A percentile compares a stretch with the other conserved stretches of the same genome.
These are phyloP conservation scores for Beauveria scarabaeidicola DNA, from an alignment of 2,329 filamentous ascomycete genomes.

Conservation along the genomic window DNA sequence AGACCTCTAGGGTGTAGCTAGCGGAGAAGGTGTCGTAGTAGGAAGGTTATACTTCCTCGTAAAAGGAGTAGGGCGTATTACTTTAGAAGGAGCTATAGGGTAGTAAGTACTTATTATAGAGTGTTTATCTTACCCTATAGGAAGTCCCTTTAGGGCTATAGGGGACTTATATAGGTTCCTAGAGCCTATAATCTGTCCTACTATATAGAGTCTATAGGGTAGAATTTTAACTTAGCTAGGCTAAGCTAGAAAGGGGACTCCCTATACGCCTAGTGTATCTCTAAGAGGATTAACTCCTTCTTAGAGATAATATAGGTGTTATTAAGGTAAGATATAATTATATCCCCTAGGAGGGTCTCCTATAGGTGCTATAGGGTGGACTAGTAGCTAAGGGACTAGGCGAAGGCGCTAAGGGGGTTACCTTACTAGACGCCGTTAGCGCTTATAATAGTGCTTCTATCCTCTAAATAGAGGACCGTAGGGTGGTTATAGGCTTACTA, in stretches of 20 bases:
- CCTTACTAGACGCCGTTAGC: no score
- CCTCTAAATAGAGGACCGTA: neutral
- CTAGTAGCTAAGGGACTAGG: neutral
- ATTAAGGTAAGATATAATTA: no score
- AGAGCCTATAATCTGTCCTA: neutral
- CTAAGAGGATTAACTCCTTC: no score
- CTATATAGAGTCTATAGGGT: no score
- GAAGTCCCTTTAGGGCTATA: neutral
- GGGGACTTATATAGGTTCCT: neutral
- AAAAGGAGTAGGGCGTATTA: neutral
- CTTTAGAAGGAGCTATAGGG: neutral
- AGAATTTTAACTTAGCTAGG: no score
- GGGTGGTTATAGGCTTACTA: neutral
- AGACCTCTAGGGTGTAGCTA: neutral
- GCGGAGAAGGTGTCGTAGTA: neutral
- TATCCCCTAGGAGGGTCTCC: no score
- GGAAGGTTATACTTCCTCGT: neutral
- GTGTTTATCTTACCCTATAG: neutral
- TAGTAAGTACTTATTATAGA: neutral
- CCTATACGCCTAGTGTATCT: no score
- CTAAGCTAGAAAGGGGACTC: no score
- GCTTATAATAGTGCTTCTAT: neutral
- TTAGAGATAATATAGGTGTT: no score
- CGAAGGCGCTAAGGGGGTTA: neutral
- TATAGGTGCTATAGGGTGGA: no score